Conservation (phyloP, 2,329 filamentous ascomycete species). For the Graphilbum ipis-grandicollis region DNA sequence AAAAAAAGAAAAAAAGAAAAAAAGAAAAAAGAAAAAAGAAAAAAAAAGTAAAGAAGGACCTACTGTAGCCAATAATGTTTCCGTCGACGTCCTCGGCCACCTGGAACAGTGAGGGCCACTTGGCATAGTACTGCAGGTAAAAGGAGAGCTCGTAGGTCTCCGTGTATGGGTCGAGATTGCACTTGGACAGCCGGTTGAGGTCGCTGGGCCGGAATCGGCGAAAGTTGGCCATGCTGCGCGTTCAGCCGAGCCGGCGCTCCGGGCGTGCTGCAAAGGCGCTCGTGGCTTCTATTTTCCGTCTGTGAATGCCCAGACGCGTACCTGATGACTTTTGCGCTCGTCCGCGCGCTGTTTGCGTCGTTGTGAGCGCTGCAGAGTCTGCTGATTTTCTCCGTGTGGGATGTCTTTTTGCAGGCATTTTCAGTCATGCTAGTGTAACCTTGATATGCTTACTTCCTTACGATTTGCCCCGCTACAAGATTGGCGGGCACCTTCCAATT, state of each 20-base stretch:
- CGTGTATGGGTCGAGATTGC: conserved; percentile 91
- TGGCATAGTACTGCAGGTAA: conserved; percentile 88
- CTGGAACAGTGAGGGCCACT: conserved; percentile 90
- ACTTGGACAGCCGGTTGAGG: conserved; percentile 77
- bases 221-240: conserved; percentile 54
- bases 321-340: neutral
- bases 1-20: neutral
- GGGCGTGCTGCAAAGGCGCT: too few relatives aligned
- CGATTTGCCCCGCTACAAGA: too few relatives aligned
- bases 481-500: too few relatives aligned
- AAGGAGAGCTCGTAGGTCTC: conserved; percentile 94
- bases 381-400: too few relatives aligned
- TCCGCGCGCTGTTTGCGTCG: neutral
- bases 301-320: too few relatives aligned
- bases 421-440: too few relatives aligned
- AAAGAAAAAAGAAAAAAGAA: neutral
- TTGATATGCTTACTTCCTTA: too few relatives aligned
- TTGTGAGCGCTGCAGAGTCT: too few relatives aligned
- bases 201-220: conserved; percentile 73
- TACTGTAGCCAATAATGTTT: conserved; percentile 92
- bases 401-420: too few relatives aligned
- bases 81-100: conserved; percentile 74
- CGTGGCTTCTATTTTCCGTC: neutral
- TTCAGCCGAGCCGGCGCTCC: neutral
- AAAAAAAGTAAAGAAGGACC: conserved; percentile 12